phyloP scores from a whole-genome alignment of 2,329 filamentous ascomycete species.

The Colletotrichum chrysophilum region DNA sequence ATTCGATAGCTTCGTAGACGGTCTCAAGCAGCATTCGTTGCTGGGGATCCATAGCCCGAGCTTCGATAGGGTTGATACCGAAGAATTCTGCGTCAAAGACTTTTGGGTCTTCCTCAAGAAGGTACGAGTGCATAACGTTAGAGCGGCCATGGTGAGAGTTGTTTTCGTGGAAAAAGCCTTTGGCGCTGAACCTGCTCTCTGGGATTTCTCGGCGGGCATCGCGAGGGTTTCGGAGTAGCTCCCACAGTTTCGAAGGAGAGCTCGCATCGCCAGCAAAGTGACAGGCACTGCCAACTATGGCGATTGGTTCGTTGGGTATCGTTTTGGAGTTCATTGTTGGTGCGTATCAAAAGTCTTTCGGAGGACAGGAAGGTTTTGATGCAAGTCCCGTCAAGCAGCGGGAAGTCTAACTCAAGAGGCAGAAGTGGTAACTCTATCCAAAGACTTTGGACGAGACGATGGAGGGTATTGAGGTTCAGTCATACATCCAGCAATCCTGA shows the following conservation, averaged over 20 bases:
- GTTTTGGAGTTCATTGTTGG: neutral
- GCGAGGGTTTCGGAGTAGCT: neutral
- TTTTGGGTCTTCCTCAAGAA: constrained; percentile 24
- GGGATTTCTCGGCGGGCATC: neutral
- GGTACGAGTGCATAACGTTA: constrained; percentile 25
- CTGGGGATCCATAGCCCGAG: constrained; percentile 36
- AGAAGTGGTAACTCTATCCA: neutral
- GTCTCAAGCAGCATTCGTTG: constrained; percentile 36
- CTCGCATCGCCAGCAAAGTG: neutral
- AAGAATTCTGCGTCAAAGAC: constrained; percentile 34
- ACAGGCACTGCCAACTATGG: constrained; percentile 7
- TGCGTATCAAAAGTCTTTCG: neutral
- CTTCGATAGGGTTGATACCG: constrained; percentile 29
- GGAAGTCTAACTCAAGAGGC: neutral
- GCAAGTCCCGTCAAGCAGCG: neutral
- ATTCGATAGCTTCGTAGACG: constrained; percentile 36
- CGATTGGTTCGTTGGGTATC: constrained; percentile 20
- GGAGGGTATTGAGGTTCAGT: neutral
- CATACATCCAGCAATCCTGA: neutral
- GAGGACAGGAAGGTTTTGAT: neutral
- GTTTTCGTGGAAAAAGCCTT: constrained; percentile 1
- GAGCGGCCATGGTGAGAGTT: constrained; percentile 23
- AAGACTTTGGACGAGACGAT: neutral
- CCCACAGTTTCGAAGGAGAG: constrained; percentile 12
- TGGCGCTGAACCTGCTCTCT: neutral